A percentile compares a stretch with the other conserved stretches of the same genome.
phyloP scores from a whole-genome alignment of 2,329 filamentous ascomycete species.

The Calonectria pauciramosa region DNA sequence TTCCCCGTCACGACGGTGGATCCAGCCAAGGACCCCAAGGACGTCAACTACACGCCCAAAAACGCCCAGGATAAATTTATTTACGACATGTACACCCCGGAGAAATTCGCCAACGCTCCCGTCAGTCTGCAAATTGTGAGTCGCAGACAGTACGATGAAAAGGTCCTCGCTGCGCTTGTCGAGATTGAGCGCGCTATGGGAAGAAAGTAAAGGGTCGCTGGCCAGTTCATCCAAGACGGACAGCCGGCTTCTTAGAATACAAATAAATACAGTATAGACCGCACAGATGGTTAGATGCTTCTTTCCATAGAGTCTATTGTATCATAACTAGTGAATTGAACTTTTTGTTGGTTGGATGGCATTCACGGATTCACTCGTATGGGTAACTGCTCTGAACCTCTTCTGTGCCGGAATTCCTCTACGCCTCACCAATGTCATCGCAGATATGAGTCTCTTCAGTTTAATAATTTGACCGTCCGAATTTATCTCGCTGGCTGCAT shows the following conservation, averaged over 20 bases:
- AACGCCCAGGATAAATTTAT: constrained; percentile 47
- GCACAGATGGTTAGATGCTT: neutral
- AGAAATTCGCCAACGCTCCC: constrained; percentile 43
- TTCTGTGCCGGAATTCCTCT: constrained; percentile 20
- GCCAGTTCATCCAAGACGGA: neutral
- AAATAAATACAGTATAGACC: neutral
- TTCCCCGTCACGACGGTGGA: constrained; percentile 66
- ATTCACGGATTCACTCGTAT: constrained; percentile 11
- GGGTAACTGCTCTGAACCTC: constrained; percentile 3
- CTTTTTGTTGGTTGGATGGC: neutral
- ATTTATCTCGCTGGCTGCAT: constrained; percentile 49
- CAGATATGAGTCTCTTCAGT: constrained; percentile 35
- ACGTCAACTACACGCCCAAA: constrained; percentile 43
- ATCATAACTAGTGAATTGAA: too few species aligned
- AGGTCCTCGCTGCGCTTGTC: constrained; percentile 45
- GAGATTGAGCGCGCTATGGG: constrained; percentile 44
- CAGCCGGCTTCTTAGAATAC: neutral
- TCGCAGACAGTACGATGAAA: constrained; percentile 48
- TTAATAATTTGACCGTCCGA: constrained; percentile 53
- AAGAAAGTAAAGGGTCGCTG: constrained; percentile 15
- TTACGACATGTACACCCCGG: constrained; percentile 46
- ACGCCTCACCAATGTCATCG: neutral
- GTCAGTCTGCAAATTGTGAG: constrained; percentile 48
- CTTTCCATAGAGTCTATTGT: too few species aligned
- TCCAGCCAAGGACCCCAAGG: constrained; percentile 41